Evolutionary conservation across 2,329 filamentous ascomycete genomes (phyloP).

Genomic region (Fusarium tricinctum): DNA sequence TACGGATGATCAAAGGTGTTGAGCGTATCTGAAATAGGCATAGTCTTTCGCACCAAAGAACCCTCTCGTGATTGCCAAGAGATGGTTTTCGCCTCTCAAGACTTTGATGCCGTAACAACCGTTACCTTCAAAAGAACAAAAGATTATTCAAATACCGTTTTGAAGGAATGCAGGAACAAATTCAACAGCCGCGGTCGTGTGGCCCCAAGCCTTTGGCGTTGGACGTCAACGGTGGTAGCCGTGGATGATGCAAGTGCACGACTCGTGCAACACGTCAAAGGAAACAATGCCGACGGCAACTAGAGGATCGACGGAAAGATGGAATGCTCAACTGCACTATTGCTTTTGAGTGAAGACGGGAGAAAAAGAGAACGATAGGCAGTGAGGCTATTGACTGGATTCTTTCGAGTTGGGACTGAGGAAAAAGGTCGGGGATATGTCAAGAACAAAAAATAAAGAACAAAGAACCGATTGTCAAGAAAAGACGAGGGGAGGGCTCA

Average conservation of each 20-base stretch:
- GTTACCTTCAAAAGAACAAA: neutral
- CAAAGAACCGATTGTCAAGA: neutral
- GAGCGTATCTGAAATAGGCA: conserved; percentile 25
- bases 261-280: conserved; percentile 35
- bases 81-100: neutral
- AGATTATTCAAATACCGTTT: neutral
- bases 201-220: conserved; percentile 20
- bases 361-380: neutral
- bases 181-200: conserved; percentile 6
- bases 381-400: neutral
- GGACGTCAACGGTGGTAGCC: conserved; percentile 21
- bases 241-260: conserved; percentile 29
- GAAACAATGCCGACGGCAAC: conserved; percentile 24
- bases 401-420: conserved; percentile 5
- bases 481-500: conserved; percentile 8
- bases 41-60: conserved; percentile 19
- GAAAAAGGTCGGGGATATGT: neutral
- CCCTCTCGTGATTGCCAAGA: conserved; percentile 3
- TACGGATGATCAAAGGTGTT: conserved; percentile 13
- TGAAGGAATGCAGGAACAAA: conserved; percentile 35
- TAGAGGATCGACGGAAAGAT: conserved; percentile 17
- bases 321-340: conserved; percentile 26
- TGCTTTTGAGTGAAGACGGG: neutral
- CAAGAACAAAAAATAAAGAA: neutral
- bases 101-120: neutral